phyloP scores from a whole-genome alignment of 1,284 basidiomycete genomes.

The Volvariella volvacea region DNA sequence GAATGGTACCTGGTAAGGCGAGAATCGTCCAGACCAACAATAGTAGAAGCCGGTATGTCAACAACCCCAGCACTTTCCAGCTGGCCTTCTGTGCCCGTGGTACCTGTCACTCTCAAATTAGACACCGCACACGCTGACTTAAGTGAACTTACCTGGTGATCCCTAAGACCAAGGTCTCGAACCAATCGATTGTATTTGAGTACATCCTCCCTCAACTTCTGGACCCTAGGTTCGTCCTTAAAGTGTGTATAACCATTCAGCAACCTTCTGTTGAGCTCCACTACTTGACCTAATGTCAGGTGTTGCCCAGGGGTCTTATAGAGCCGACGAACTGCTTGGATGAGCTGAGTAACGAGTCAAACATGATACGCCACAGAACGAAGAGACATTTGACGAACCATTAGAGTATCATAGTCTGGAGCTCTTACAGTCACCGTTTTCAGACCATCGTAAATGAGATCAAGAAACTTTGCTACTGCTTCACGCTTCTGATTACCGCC shows the following conservation, averaged over 20 bases:
- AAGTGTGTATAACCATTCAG: slow-evolving; percentile 92
- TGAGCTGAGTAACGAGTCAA: slow-evolving; percentile 46
- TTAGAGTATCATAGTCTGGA: slow-evolving; percentile 96
- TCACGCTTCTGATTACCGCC: slow-evolving; percentile 89
- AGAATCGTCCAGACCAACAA: slow-evolving; percentile 82
- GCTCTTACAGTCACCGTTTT: slow-evolving; percentile 96
- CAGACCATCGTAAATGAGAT: slow-evolving; percentile 92
- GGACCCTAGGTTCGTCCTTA: slow-evolving; percentile 89
- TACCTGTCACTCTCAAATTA: slow-evolving; percentile 39
- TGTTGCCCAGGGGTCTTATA: slow-evolving; percentile 96
- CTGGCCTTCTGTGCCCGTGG: slow-evolving; percentile 76
- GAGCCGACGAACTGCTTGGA: slow-evolving; percentile 92
- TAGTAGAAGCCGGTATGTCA: slow-evolving; percentile 81
- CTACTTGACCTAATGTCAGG: slow-evolving; percentile 91
- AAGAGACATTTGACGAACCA: slow-evolving; percentile 48
- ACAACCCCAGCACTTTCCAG: slow-evolving; percentile 85
- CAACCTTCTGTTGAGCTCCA: slow-evolving; percentile 93
- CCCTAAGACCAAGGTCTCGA: slow-evolving; percentile 90
- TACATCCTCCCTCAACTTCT: slow-evolving; percentile 80
- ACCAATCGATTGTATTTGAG: slow-evolving; percentile 90
- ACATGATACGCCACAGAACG: neutral
- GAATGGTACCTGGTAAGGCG: slow-evolving; percentile 89
- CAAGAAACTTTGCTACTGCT: slow-evolving; percentile 86
- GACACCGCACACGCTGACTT: neutral
- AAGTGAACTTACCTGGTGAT: slow-evolving; percentile 76